phyloP scores from a whole-genome alignment of 192 early-diverging fungal genomes.

The Entophlyctis luteolus region DNA sequence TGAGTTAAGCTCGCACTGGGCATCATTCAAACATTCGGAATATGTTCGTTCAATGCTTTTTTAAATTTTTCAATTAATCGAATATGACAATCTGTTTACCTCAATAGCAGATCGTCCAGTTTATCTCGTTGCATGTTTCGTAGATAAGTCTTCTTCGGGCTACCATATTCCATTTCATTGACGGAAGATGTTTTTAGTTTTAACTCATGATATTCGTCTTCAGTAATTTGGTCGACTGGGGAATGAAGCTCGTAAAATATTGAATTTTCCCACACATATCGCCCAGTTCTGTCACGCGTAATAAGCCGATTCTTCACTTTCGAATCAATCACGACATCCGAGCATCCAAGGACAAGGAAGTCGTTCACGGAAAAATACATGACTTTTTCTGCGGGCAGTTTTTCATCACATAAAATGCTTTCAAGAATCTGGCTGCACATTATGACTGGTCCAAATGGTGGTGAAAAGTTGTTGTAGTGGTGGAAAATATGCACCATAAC shows the following conservation, averaged over 20 bases:
- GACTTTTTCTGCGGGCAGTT: slow-evolving; percentile 36
- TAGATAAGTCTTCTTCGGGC: too few species aligned
- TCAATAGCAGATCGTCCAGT: background rate
- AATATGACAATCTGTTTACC: too few species aligned
- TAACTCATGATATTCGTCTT: too few species aligned
- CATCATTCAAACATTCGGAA: background rate
- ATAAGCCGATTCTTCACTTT: slow-evolving; percentile 54
- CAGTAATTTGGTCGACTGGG: background rate
- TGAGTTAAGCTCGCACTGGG: too few species aligned
- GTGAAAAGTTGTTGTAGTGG: slow-evolving; percentile 65
- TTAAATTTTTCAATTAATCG: background rate
- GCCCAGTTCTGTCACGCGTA: slow-evolving; percentile 71
- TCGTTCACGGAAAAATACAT: slow-evolving; percentile 74
- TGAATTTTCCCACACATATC: slow-evolving; percentile 76
- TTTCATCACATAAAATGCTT: slow-evolving; percentile 25
- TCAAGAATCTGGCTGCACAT: slow-evolving; percentile 43
- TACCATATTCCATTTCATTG: too few species aligned
- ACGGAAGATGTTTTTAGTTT: too few species aligned
- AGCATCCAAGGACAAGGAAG: slow-evolving; percentile 54
- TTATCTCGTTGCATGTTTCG: too few species aligned
- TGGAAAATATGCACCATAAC: slow-evolving; percentile 66
- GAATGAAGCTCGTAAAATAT: slow-evolving; percentile 60
- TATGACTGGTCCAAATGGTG: slow-evolving; percentile 57
- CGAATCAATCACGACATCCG: background rate
- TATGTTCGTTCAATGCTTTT: background rate